Evolutionary conservation across 306 rosid genomes (phyloP).

Genomic region (Oemleria cerasiformis): DNA sequence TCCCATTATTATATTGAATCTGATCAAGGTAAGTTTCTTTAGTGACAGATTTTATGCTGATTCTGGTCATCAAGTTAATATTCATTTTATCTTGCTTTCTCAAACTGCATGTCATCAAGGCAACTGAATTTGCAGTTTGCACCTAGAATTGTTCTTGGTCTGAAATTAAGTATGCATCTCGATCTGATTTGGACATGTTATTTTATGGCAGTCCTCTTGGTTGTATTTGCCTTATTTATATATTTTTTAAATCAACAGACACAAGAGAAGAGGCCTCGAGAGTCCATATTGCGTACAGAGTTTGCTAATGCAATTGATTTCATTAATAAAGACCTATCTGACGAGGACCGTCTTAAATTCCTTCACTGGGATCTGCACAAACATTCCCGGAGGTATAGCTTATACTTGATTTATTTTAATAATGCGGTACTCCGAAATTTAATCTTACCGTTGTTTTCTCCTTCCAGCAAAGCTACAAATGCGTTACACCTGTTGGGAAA

Average conservation of each 20-base stretch:
- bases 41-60: not conserved
- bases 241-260: conserved; percentile 42
- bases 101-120: not conserved
- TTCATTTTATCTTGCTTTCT: not conserved
- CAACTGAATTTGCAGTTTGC: not conserved
- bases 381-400: conserved; percentile 52
- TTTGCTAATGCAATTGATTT: conserved; percentile 78
- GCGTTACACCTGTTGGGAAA: conserved; percentile 70
- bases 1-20: conserved; percentile 87
- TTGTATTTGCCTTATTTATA: not conserved
- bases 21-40: conserved; percentile 69
- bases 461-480: conserved; percentile 65
- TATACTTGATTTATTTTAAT: not conserved
- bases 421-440: conserved; percentile 24
- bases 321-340: conserved; percentile 60
- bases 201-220: not conserved
- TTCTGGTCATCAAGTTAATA: not conserved
- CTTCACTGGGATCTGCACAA: conserved; percentile 90
- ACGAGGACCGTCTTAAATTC: conserved; percentile 62
- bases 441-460: conserved; percentile 15
- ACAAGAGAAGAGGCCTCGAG: conserved; percentile 82
- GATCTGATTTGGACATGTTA: not conserved
- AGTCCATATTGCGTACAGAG: conserved; percentile 82
- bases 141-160: not conserved
- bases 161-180: not conserved